phyloP scores from a whole-genome alignment of 106 monocot genomes.

The Dendrobium chrysotoxum region DNA sequence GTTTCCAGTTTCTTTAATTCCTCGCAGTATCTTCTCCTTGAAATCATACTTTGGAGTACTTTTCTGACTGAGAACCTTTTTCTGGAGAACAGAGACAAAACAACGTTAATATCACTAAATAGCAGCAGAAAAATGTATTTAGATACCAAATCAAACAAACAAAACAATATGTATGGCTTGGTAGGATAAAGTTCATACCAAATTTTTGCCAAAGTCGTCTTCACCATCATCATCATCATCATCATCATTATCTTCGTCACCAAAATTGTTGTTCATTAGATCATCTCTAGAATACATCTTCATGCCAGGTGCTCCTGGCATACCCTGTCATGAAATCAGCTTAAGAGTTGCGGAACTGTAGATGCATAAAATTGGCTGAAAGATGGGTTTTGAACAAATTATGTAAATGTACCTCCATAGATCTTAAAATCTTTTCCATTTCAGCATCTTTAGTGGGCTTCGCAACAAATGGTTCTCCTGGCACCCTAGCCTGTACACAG shows the following conservation, averaged over 20 bases:
- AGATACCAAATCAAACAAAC: background rate
- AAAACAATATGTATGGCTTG: background rate
- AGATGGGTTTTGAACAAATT: background rate
- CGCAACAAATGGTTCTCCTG: conserved; percentile 73
- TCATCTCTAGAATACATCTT: conserved; percentile 97
- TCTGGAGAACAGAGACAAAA: conserved; percentile 28
- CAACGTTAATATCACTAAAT: background rate
- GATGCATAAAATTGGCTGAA: background rate
- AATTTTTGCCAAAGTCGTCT: conserved; percentile 56
- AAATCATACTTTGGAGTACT: conserved; percentile 35
- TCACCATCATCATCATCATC: conserved; percentile 49
- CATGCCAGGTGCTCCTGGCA: conserved; percentile 95
- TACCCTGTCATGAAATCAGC: conserved; percentile 44
- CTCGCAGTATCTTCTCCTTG: conserved; percentile 48
- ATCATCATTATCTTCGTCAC: conserved; percentile 48
- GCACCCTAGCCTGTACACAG: conserved; percentile 53
- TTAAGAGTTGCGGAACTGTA: background rate
- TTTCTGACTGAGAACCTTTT: conserved; percentile 57
- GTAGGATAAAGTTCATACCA: conserved; percentile 34
- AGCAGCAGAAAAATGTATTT: no score
- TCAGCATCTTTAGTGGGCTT: conserved; percentile 94
- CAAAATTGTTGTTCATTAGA: conserved; percentile 75
- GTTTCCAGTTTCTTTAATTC: conserved; percentile 26
- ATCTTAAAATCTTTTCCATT: conserved; percentile 92
- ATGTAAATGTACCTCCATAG: conserved; percentile 67